These are phyloP conservation scores for Cairneyella variabilis DNA, from an alignment of 495 filamentous ascomycete genomes.

Conservation along the genomic window DNA sequence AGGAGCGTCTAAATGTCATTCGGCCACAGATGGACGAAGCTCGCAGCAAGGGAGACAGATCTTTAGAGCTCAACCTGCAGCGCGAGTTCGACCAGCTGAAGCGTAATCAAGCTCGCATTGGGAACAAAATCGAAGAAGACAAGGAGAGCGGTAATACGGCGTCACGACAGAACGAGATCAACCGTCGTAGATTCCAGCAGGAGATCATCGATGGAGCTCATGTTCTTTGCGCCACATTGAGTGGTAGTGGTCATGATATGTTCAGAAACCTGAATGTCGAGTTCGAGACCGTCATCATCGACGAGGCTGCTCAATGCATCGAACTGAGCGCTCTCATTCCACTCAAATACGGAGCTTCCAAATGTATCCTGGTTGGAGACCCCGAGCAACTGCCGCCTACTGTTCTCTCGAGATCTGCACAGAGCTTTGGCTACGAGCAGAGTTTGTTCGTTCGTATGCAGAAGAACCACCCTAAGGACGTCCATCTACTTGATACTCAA, in stretches of 20 bases:
- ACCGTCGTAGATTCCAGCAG: slow-evolving; percentile 79
- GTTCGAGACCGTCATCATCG: slow-evolving; percentile 97
- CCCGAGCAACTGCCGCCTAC: slow-evolving; percentile 96
- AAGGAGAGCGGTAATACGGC: slow-evolving; percentile 77
- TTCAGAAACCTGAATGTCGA: slow-evolving; percentile 92
- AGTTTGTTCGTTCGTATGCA: slow-evolving; percentile 99
- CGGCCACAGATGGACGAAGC: slow-evolving; percentile 68
- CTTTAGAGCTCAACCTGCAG: slow-evolving; percentile 55
- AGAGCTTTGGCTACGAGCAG: slow-evolving; percentile 92
- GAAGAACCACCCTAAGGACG: slow-evolving; percentile 76
- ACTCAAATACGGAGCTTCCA: slow-evolving; percentile 93
- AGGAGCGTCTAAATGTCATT: slow-evolving; percentile 62
- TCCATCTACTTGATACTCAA: slow-evolving; percentile 94
- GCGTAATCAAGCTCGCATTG: slow-evolving; percentile 66
- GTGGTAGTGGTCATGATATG: slow-evolving; percentile 95
- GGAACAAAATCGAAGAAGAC: slow-evolving; percentile 75
- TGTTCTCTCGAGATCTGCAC: slow-evolving; percentile 88
- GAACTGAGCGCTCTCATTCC: slow-evolving; percentile 96
- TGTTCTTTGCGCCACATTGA: slow-evolving; percentile 92
- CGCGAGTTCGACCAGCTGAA: slow-evolving; percentile 76
- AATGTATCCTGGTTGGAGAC: slow-evolving; percentile 96
- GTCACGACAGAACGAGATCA: slow-evolving; percentile 78
- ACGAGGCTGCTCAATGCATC: slow-evolving; percentile 97
- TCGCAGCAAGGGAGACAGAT: slow-evolving; percentile 56
- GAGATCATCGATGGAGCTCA: slow-evolving; percentile 85